Conservation (phyloP, 1,284 basidiomycete genomes). For the Ceratobasidium sp. region DNA sequence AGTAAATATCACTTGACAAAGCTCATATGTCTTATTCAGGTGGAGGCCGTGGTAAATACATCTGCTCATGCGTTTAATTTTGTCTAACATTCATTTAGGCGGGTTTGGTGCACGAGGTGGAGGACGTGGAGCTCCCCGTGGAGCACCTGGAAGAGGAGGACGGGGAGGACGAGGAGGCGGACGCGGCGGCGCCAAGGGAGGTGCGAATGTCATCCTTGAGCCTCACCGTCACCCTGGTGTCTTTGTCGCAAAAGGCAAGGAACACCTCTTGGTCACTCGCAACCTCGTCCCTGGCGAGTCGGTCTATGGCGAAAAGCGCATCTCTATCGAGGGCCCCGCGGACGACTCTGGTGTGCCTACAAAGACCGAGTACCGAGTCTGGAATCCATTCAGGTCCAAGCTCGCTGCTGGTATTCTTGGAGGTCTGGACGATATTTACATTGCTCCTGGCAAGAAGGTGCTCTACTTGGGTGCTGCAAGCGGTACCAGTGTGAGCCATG, state of each 20-base stretch:
- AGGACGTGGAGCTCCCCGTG: slow-evolving; percentile 43
- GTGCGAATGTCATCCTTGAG: slow-evolving; percentile 84
- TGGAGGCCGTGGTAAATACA: slow-evolving; percentile 43
- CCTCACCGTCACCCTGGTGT: slow-evolving; percentile 95
- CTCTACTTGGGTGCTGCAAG: slow-evolving; percentile 97
- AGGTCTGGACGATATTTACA: slow-evolving; percentile 93
- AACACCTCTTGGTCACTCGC: slow-evolving; percentile 96
- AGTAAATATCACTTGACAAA: not conserved
- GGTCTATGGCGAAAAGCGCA: slow-evolving; percentile 98
- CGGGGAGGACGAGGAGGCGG: slow-evolving; percentile 53
- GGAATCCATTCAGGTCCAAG: slow-evolving; percentile 99
- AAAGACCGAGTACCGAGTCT: slow-evolving; percentile 97
- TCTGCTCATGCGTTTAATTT: not conserved
- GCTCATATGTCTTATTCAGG: slow-evolving; percentile 39
- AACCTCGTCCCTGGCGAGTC: slow-evolving; percentile 97
- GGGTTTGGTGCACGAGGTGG: slow-evolving; percentile 46
- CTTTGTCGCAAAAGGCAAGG: slow-evolving; percentile 95
- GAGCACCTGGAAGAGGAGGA: slow-evolving; percentile 43
- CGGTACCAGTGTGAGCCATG: slow-evolving; percentile 97
- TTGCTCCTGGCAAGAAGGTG: slow-evolving; percentile 94
- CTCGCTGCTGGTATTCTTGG: slow-evolving; percentile 96
- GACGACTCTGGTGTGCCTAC: slow-evolving; percentile 65
- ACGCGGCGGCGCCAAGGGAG: slow-evolving; percentile 64
- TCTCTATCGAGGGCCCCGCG: slow-evolving; percentile 77
- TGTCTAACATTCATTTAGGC: slow-evolving; percentile 30